Conservation (phyloP, 2,329 filamentous ascomycete genomes). For the Reticulascus tulasneorum region DNA sequence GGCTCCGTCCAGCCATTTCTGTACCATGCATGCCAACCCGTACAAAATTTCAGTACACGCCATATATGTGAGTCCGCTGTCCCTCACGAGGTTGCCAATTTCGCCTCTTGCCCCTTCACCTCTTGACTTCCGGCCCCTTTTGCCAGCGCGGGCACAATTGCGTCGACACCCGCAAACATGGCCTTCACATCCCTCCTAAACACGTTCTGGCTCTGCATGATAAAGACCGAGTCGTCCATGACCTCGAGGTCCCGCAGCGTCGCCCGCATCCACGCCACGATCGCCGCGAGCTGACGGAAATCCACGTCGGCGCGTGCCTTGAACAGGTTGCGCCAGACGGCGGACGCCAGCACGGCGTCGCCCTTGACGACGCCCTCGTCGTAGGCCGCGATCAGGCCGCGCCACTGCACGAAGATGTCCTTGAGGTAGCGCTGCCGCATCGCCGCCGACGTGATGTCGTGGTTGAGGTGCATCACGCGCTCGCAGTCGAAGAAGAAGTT, state of each 20-base stretch:
- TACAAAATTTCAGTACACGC: constrained; percentile 21
- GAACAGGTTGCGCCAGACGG: constrained; percentile 92
- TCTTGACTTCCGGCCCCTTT: constrained; percentile 25
- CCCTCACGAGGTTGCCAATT: not conserved
- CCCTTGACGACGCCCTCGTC: constrained; percentile 76
- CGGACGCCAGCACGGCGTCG: constrained; percentile 73
- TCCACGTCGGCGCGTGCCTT: constrained; percentile 59
- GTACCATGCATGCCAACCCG: constrained; percentile 9
- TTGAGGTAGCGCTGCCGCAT: constrained; percentile 68
- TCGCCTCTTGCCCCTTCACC: no score
- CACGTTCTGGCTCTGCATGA: constrained; percentile 31
- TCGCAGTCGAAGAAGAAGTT: constrained; percentile 93
- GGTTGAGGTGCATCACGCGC: constrained; percentile 75
- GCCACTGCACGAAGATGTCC: constrained; percentile 91
- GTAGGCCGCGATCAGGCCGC: constrained; percentile 78
- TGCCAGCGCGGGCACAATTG: constrained; percentile 23
- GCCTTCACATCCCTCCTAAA: constrained; percentile 39
- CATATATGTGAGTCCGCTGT: constrained; percentile 1
- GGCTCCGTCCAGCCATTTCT: no score
- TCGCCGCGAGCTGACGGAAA: constrained; percentile 44
- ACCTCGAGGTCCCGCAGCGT: constrained; percentile 45
- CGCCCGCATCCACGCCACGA: constrained; percentile 54
- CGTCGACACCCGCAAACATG: constrained; percentile 35
- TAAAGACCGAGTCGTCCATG: constrained; percentile 40
- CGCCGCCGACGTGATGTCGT: constrained; percentile 60